A percentile compares a stretch with the other conserved stretches of the same genome.
Conservation (phyloP, 192 early-diverging fungal species). For the Linnemannia zychae region DNA sequence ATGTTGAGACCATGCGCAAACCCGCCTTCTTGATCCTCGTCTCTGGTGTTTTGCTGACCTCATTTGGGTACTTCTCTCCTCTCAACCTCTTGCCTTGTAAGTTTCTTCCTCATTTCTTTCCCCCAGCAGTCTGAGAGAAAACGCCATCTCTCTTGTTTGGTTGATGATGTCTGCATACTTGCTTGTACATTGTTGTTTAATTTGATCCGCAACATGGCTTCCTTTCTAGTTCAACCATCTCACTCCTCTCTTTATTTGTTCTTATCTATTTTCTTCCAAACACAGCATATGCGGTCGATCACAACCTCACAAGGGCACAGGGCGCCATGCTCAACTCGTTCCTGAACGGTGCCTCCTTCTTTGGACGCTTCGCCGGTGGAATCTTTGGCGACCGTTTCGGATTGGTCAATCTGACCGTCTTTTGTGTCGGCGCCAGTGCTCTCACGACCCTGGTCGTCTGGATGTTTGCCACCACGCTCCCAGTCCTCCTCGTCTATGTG, state of each 20-base stretch:
- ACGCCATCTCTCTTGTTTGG: neutral
- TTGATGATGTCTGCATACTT: neutral
- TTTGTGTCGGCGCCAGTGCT: slow-evolving; percentile 57
- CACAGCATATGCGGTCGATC: slow-evolving; percentile 41
- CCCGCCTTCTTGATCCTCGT: slow-evolving; percentile 58
- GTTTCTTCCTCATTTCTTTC: slow-evolving; percentile 18
- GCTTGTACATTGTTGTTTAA: neutral
- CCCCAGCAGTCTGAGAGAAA: slow-evolving; percentile 15
- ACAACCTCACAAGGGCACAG: slow-evolving; percentile 35
- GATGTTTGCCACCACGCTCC: slow-evolving; percentile 58
- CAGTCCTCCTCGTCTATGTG: slow-evolving; percentile 57
- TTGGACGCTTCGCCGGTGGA: slow-evolving; percentile 61
- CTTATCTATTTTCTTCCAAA: neutral
- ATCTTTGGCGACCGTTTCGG: slow-evolving; percentile 63
- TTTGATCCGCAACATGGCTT: neutral
- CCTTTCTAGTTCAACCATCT: neutral
- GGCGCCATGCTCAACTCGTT: slow-evolving; percentile 56
- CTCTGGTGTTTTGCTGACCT: slow-evolving; percentile 56
- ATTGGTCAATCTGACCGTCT: slow-evolving; percentile 53
- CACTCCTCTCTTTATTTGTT: neutral
- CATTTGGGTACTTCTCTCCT: slow-evolving; percentile 62
- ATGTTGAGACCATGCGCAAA: slow-evolving; percentile 51
- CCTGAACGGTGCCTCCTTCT: slow-evolving; percentile 63
- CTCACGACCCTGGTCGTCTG: slow-evolving; percentile 62
- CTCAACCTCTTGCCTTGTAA: slow-evolving; percentile 35